A percentile compares a stretch with the other conserved stretches of the same genome.
These are phyloP conservation scores for Kazachstania bromeliacearum DNA, from an alignment of 805 yeast species.

Conservation along the genomic window DNA sequence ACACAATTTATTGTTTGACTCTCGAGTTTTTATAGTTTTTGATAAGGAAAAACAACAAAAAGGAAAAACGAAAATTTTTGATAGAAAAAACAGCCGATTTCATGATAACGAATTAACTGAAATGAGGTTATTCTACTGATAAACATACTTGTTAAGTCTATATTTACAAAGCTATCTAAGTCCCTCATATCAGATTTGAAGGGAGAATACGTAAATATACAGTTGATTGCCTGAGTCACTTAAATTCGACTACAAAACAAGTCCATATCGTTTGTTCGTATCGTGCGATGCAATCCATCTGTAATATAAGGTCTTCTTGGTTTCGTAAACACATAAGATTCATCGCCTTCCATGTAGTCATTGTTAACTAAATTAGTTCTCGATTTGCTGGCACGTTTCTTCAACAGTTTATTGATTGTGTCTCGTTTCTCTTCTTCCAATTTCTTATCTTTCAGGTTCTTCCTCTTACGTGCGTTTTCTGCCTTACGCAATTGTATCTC, in stretches of 20 bases:
- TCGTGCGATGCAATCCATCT: slow-evolving; percentile 20
- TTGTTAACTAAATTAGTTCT: slow-evolving; percentile 29
- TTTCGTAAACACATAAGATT: slow-evolving; percentile 13
- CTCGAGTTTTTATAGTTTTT: too few relatives aligned
- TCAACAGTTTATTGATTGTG: slow-evolving; percentile 75
- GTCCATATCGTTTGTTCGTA: slow-evolving; percentile 12
- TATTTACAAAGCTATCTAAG: too few relatives aligned
- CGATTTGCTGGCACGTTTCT: slow-evolving; percentile 72
- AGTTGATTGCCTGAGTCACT: too few relatives aligned
- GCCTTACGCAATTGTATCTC: slow-evolving; percentile 73
- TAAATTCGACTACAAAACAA: slow-evolving; percentile 1
- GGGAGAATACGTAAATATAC: too few relatives aligned
- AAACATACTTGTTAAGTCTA: too few relatives aligned
- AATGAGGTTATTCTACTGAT: too few relatives aligned
- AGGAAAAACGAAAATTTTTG: too few relatives aligned
- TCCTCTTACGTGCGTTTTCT: slow-evolving; percentile 81
- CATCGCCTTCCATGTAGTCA: slow-evolving; percentile 9
- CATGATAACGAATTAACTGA: too few relatives aligned
- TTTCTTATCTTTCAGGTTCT: slow-evolving; percentile 70
- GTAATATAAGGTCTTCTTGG: slow-evolving; percentile 26
- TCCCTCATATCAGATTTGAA: too few relatives aligned
- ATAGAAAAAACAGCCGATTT: too few relatives aligned
- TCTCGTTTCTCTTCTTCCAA: slow-evolving; percentile 90
- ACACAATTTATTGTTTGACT: too few relatives aligned
- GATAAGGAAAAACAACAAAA: too few relatives aligned